Conservation (phyloP, 2,329 filamentous ascomycete genomes). For the Blastomyces parvus region DNA sequence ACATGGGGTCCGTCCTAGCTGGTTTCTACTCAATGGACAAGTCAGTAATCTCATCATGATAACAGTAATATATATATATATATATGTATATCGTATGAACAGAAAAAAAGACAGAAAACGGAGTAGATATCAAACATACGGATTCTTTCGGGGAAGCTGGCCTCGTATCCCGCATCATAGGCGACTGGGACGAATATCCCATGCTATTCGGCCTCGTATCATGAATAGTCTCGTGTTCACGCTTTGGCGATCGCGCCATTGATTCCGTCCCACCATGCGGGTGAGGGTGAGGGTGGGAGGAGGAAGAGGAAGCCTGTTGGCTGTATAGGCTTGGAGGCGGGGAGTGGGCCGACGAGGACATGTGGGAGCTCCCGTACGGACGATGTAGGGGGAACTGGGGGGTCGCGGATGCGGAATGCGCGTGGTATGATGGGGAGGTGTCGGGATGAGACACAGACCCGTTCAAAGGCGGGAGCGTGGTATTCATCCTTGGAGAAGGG, state of each 20-base stretch:
- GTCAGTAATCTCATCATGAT: conserved; percentile 15
- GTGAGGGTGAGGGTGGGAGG: conserved; percentile 29
- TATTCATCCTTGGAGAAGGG: conserved; percentile 18
- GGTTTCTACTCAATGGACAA: conserved; percentile 47
- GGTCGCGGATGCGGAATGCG: conserved; percentile 24
- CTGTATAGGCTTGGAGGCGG: conserved; percentile 27
- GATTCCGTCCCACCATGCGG: conserved; percentile 29
- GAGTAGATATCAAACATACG: conserved; percentile 23
- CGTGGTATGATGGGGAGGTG: conserved; percentile 28
- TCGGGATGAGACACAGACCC: conserved; percentile 28
- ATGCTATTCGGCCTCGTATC: conserved; percentile 24
- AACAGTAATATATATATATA: background rate
- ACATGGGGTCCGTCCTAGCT: conserved; percentile 78
- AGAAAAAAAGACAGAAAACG: too few species aligned
- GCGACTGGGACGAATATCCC: conserved; percentile 26
- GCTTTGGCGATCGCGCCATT: conserved; percentile 35
- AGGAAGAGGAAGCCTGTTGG: conserved; percentile 24
- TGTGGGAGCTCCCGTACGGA: conserved; percentile 28
- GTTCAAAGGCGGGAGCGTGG: conserved; percentile 34
- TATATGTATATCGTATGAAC: too few species aligned
- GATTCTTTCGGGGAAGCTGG: conserved; percentile 32
- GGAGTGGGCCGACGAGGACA: conserved; percentile 28
- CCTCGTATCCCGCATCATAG: conserved; percentile 25
- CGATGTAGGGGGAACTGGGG: conserved; percentile 28
- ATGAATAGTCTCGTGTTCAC: conserved; percentile 31